Evolutionary conservation across 1,139 yeast species (phyloP).

Genomic region (Taiozyma onychis): DNA sequence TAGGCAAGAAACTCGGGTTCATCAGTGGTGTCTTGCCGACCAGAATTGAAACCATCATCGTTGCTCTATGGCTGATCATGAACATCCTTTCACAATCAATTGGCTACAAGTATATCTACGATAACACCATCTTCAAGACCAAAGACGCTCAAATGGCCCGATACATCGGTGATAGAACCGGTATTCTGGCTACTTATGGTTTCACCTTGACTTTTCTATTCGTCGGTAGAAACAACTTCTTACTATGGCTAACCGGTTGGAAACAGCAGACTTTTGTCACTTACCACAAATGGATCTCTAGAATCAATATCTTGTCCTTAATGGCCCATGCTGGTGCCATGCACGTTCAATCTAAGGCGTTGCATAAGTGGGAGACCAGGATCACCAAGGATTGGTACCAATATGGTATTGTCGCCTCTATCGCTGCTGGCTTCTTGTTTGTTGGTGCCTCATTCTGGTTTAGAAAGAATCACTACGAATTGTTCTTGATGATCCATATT

Average conservation of each 20-base stretch:
- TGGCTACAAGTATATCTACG: constrained; percentile 32
- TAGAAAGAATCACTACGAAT: constrained; percentile 53
- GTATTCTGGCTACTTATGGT: constrained; percentile 39
- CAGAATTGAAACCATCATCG: constrained; percentile 46
- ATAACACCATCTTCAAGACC: constrained; percentile 35
- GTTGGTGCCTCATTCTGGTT: constrained; percentile 39
- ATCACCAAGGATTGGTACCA: constrained; percentile 8
- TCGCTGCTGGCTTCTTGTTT: constrained; percentile 34
- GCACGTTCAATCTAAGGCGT: constrained; percentile 13
- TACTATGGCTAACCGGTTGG: constrained; percentile 65
- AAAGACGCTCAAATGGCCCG: constrained; percentile 45
- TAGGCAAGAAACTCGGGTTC: background rate
- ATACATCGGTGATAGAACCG: constrained; percentile 57
- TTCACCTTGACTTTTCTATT: constrained; percentile 48
- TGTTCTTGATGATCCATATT: constrained; percentile 50
- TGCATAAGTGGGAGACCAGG: constrained; percentile 8
- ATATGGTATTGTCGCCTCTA: constrained; percentile 44
- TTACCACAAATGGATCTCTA: constrained; percentile 62
- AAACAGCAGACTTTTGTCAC: constrained; percentile 51
- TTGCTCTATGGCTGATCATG: constrained; percentile 38
- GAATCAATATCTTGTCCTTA: constrained; percentile 35
- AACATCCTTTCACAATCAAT: constrained; percentile 33
- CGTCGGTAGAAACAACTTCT: constrained; percentile 62
- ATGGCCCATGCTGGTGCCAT: constrained; percentile 32
- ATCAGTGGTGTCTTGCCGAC: constrained; percentile 39